phyloP scores from a whole-genome alignment of 148 eudicot species.

The Amaranthus palmeri region DNA sequence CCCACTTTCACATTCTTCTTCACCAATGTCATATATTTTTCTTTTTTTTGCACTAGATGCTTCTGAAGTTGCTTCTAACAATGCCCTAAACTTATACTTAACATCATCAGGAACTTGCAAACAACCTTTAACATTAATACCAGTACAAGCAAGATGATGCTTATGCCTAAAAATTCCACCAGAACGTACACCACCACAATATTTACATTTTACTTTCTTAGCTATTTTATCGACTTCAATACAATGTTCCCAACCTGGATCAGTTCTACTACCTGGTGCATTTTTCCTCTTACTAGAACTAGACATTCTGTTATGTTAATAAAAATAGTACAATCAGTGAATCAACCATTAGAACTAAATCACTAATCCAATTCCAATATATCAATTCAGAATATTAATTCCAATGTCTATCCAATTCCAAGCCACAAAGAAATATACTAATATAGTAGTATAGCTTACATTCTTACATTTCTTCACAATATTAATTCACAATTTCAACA shows the following conservation, averaged over 20 bases:
- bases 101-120: constrained; percentile 7
- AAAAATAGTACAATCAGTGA: too few relatives aligned
- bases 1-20: background rate
- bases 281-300: background rate
- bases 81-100: background rate
- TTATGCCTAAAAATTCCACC: background rate
- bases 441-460: too few relatives aligned
- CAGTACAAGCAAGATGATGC: background rate
- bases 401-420: too few relatives aligned
- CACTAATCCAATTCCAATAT: too few relatives aligned
- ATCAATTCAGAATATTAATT: too few relatives aligned
- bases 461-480: too few relatives aligned
- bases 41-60: background rate
- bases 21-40: constrained; percentile 15
- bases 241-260: background rate
- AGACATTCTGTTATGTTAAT: too few relatives aligned
- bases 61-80: background rate
- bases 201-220: background rate
- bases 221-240: background rate
- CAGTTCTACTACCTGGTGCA: background rate
- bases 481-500: too few relatives aligned
- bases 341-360: too few relatives aligned
- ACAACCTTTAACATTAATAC: background rate
- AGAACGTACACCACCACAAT: background rate
- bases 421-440: too few relatives aligned